Base-by-base conservation (phyloP, 495 filamentous ascomycete species). In the Lineolata rhizophorae region DNA sequence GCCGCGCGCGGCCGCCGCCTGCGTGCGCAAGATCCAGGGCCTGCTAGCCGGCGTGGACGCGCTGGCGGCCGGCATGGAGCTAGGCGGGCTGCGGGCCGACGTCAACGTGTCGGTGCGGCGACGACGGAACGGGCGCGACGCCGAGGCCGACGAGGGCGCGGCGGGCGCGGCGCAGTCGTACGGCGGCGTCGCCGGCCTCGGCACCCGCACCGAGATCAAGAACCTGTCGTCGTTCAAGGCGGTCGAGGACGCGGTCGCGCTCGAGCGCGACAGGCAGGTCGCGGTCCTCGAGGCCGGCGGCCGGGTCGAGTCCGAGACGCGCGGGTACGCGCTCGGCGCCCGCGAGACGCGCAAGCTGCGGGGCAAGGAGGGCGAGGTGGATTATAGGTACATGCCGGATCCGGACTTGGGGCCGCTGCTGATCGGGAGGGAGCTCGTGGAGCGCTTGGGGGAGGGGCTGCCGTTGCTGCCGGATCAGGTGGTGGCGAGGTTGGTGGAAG, bases 311-410 rank as follows among this genome's bases (percentile, higher is more conserved):
- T 83, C 81, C 12, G 90, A 99, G 55, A 99, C 87, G 18, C 63
- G 87, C 29, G 85, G 90, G 15, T 99, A 83, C 83, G 76, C 79
- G 2, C 61, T 90, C 31, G 74, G 72, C 1, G 77, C 68, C 24
- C 77, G 73, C 30, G 80, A 77, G 36, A 84, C 76, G 13, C 61
- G 56, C 28, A 64, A 67, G 15, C 50, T 97, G 11, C 65, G 87
- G 39, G 83, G 81, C 8, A 97, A 97, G 52, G 87, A 97, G 46
- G 90, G 87, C 25, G 84, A 93, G 44, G 81, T 95, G 2, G 87
- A 97, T 43, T 97, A 97, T 47, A 63, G 87, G 27, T 97, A 95
- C 49, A 95, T 97, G 90, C 87, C 87, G 1, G 87, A 99, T 49
- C 81, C 87, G 25, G 87, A 99, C 50, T 55, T 99, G 6, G 64